Evolutionary conservation across 2,329 filamentous ascomycete species (phyloP).

Genomic region (Phoma herbarum): DNA sequence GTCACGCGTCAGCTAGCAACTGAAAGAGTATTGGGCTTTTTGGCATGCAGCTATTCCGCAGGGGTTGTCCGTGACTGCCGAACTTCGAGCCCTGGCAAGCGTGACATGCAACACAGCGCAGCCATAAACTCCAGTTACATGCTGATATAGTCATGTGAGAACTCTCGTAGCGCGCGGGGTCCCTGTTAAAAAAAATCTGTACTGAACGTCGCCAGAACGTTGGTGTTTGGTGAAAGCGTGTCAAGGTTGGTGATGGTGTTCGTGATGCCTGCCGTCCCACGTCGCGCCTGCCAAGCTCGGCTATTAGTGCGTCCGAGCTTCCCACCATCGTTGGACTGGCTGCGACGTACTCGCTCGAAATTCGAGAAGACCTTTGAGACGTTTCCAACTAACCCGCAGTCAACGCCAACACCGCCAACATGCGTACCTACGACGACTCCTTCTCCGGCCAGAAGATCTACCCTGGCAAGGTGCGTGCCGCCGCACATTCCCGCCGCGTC

Average conservation of each 20-base stretch:
- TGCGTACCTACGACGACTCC: slow-evolving; percentile 81
- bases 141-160: no score
- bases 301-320: slow-evolving; percentile 27
- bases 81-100: neutral
- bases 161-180: no score
- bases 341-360: no score
- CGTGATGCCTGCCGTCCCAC: neutral
- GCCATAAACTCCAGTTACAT: neutral
- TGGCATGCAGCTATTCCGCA: neutral
- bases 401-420: slow-evolving; percentile 63
- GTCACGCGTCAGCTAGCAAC: neutral
- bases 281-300: slow-evolving; percentile 25
- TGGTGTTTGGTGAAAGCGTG: neutral
- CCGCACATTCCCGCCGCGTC: slow-evolving; percentile 23
- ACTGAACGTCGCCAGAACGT: neutral
- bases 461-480: slow-evolving; percentile 74
- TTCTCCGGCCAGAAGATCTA: slow-evolving; percentile 83
- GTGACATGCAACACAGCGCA: neutral
- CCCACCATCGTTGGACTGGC: slow-evolving; percentile 28
- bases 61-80: neutral
- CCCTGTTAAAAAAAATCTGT: no score
- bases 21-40: neutral
- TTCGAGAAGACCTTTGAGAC: no score
- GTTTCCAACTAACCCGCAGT: slow-evolving; percentile 41
- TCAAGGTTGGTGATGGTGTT: neutral